phyloP scores from a whole-genome alignment of 2,329 filamentous ascomycete genomes.

The Fusarium pininemorale region DNA sequence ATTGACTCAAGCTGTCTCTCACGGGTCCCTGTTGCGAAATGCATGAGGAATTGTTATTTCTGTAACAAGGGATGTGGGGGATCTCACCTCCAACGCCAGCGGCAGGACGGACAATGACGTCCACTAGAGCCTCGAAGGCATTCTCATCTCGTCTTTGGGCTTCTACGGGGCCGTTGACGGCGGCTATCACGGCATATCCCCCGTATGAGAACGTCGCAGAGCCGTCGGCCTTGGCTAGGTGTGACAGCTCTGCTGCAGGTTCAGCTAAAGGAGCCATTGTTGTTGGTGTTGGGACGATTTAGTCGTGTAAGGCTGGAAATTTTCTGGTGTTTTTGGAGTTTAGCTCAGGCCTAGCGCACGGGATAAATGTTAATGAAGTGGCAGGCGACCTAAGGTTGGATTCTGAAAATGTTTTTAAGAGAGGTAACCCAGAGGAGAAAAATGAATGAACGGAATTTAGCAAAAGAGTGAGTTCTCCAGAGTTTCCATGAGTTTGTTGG shows the following conservation, averaged over 20 bases:
- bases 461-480: not conserved
- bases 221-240: constrained; percentile 77
- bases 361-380: not conserved
- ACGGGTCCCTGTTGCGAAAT: constrained; percentile 64
- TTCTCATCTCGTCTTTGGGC: constrained; percentile 88
- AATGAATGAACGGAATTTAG: not conserved
- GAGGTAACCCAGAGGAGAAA: not conserved
- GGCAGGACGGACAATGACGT: constrained; percentile 88
- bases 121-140: constrained; percentile 88
- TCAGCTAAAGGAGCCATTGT: constrained; percentile 58
- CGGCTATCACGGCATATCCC: constrained; percentile 83
- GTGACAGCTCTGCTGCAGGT: constrained; percentile 63
- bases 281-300: constrained; percentile 20
- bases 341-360: constrained; percentile 13
- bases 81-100: constrained; percentile 80
- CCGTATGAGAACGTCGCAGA: constrained; percentile 79
- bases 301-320: constrained; percentile 21
- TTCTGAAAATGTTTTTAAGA: too few relatives aligned
- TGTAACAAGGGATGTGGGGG: not conserved
- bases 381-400: not conserved
- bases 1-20: constrained; percentile 85
- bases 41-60: constrained; percentile 15
- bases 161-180: constrained; percentile 94
- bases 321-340: constrained; percentile 15
- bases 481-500: not conserved